phyloP scores from a whole-genome alignment of 495 filamentous ascomycete species.

The Penicillium manginii region DNA sequence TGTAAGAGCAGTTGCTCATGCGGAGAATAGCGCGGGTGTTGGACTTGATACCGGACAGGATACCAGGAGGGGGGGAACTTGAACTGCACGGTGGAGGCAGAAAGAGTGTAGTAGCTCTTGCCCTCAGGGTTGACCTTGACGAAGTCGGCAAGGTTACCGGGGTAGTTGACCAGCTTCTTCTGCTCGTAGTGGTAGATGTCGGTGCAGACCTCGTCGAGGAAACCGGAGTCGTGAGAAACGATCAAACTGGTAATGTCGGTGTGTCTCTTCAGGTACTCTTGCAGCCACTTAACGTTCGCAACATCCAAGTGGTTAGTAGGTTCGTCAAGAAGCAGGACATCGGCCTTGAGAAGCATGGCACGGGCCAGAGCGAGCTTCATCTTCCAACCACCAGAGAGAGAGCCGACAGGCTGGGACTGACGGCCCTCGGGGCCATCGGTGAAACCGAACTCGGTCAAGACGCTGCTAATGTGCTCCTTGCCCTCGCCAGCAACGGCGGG shows the following conservation, averaged over 20 bases:
- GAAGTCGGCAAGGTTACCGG: slow-evolving; percentile 91
- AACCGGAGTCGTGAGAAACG: slow-evolving; percentile 96
- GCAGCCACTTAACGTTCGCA: slow-evolving; percentile 92
- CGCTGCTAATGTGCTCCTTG: slow-evolving; percentile 75
- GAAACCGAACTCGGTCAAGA: slow-evolving; percentile 91
- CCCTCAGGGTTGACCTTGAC: slow-evolving; percentile 93
- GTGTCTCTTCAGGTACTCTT: slow-evolving; percentile 92
- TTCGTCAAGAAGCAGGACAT: slow-evolving; percentile 96
- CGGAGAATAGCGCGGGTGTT: slow-evolving; percentile 90
- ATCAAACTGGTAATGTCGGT: slow-evolving; percentile 97
- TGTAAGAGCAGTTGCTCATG: slow-evolving; percentile 89
- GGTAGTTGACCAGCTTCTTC: slow-evolving; percentile 95
- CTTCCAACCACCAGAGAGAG: slow-evolving; percentile 99
- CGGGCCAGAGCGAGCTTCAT: slow-evolving; percentile 98
- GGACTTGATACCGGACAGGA: slow-evolving; percentile 94
- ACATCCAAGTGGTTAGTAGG: slow-evolving; percentile 99
- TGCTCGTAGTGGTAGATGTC: slow-evolving; percentile 99
- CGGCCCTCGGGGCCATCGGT: slow-evolving; percentile 85
- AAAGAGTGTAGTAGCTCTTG: slow-evolving; percentile 98
- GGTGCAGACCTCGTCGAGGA: slow-evolving; percentile 95
- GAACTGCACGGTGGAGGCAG: slow-evolving; percentile 87
- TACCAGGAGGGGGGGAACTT: slow-evolving; percentile 94
- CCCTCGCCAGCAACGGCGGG: slow-evolving; percentile 76
- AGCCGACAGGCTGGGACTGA: slow-evolving; percentile 85
- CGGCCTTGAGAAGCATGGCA: slow-evolving; percentile 94